Conservation (phyloP, 306 rosid species). For the Biancaea sappan region DNA sequence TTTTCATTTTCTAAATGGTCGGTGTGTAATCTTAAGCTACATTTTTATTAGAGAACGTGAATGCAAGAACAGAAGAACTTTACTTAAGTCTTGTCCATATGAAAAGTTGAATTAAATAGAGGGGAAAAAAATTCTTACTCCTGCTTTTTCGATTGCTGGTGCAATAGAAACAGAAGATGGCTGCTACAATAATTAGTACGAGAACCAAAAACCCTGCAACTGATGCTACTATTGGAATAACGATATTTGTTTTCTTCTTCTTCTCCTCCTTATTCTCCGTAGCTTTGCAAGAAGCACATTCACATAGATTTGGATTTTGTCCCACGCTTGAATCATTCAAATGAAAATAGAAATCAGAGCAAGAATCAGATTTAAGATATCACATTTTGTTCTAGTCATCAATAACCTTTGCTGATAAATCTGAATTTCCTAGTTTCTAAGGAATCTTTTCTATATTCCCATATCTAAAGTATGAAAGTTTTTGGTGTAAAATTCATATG, state of each 20-base stretch:
- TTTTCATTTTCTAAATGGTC: too few relatives aligned
- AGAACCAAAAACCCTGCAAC: slow-evolving; percentile 44
- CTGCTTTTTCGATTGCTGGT: slow-evolving; percentile 26
- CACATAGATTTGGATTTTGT: slow-evolving; percentile 46
- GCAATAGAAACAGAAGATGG: slow-evolving; percentile 31
- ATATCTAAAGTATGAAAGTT: too few relatives aligned
- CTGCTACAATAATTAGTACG: slow-evolving; percentile 21
- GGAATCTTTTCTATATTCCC: neutral
- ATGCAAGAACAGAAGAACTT: neutral
- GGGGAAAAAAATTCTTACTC: slow-evolving; percentile 10
- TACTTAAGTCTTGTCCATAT: too few relatives aligned
- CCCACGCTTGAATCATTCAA: slow-evolving; percentile 34
- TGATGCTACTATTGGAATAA: slow-evolving; percentile 48
- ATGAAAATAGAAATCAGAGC: slow-evolving; percentile 1
- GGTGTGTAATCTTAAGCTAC: too few relatives aligned
- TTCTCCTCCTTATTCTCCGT: neutral
- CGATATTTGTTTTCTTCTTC: slow-evolving; percentile 27
- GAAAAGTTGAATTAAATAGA: neutral
- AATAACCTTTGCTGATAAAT: neutral
- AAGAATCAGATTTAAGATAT: neutral
- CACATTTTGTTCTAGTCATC: neutral
- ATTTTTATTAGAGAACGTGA: too few relatives aligned
- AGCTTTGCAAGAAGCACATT: slow-evolving; percentile 27
- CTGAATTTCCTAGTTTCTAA: neutral
- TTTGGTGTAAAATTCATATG: too few relatives aligned